These are phyloP conservation scores for Lactifluus subvellereus DNA, from an alignment of 768 basidiomycete species.

Conservation along the genomic window DNA sequence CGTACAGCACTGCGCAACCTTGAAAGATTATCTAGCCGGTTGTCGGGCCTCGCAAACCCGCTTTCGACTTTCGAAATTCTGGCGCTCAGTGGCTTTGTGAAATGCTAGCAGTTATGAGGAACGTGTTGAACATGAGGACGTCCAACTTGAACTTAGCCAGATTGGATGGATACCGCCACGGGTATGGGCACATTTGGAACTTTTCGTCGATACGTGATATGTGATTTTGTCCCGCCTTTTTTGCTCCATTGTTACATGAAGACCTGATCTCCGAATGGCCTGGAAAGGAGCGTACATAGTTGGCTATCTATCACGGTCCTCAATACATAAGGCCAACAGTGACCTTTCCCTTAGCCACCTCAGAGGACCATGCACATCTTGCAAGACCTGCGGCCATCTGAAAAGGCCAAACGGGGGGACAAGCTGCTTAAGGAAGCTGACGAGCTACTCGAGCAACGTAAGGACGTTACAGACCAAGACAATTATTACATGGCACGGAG, in stretches of 20 bases:
- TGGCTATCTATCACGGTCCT: background rate
- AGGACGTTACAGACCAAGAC: background rate
- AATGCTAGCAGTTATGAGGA: background rate
- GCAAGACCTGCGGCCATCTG: slow-evolving; percentile 1
- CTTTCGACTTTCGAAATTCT: background rate
- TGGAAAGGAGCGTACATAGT: background rate
- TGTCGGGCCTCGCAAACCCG: background rate
- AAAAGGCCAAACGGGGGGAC: background rate
- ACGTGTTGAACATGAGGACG: slow-evolving; percentile 1
- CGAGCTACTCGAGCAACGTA: background rate
- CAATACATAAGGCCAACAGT: background rate
- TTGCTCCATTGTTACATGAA: background rate
- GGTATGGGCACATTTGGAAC: background rate
- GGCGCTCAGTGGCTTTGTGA: background rate
- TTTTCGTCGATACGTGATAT: background rate
- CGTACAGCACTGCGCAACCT: background rate
- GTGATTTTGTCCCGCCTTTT: background rate
- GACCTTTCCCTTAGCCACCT: background rate
- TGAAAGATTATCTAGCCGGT: background rate
- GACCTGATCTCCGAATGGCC: background rate
- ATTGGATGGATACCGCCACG: background rate
- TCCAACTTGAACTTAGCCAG: background rate
- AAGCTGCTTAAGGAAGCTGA: background rate
- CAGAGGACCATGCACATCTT: background rate
- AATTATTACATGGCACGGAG: background rate